A percentile compares a stretch with the other conserved stretches of the same genome.
phyloP scores from a whole-genome alignment of 352 stramenopile species.

The Pythium apleroticum region DNA sequence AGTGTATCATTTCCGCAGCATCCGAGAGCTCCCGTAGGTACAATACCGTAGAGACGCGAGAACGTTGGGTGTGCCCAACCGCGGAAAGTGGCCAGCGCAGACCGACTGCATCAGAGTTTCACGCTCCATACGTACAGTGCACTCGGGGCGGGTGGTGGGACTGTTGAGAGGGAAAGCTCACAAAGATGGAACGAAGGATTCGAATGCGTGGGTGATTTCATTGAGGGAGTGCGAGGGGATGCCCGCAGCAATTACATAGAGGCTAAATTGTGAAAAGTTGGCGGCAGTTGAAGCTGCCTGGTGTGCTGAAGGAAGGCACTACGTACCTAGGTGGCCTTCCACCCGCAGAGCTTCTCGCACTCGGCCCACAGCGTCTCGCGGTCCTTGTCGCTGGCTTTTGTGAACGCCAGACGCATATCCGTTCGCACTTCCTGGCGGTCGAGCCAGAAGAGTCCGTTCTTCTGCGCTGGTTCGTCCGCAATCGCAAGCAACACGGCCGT shows the following conservation, averaged over 20 bases:
- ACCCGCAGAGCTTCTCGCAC: constrained; percentile 38
- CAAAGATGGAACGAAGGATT: neutral
- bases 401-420: constrained; percentile 45
- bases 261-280: neutral
- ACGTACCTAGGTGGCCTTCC: constrained; percentile 19
- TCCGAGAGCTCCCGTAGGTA: too few species aligned
- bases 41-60: too few species aligned
- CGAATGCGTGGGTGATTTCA: neutral
- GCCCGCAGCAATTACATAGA: neutral
- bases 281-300: neutral
- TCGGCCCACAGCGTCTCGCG: constrained; percentile 36
- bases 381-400: constrained; percentile 41
- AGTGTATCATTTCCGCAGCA: too few species aligned
- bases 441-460: constrained; percentile 49
- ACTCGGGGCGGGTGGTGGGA: too few species aligned
- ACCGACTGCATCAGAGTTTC: too few species aligned
- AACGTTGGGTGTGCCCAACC: too few species aligned
- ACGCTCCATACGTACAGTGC: too few species aligned
- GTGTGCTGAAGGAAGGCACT: neutral
- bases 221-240: neutral
- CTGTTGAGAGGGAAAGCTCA: neutral
- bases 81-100: too few species aligned
- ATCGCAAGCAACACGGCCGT: constrained; percentile 53
- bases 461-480: constrained; percentile 32
- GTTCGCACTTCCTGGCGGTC: constrained; percentile 41